A percentile compares a stretch with the other conserved stretches of the same genome.
These are phyloP conservation scores for Ailanthus altissimus DNA, from an alignment of 345 rosid species.

Conservation along the genomic window DNA sequence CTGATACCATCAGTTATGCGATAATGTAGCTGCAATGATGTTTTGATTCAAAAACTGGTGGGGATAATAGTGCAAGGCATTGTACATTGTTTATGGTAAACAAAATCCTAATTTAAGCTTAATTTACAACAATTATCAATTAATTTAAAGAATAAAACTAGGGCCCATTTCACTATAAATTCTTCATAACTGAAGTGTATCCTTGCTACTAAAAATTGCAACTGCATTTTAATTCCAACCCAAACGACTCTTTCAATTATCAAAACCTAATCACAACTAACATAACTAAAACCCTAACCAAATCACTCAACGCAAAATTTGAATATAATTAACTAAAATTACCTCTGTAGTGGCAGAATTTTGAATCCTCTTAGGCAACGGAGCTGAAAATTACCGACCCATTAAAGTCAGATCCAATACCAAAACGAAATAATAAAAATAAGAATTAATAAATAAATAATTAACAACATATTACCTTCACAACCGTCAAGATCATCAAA, in stretches of 20 bases:
- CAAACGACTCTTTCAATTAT: neutral
- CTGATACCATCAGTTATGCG: slow-evolving; percentile 29
- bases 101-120: neutral
- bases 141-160: neutral
- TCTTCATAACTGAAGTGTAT: neutral
- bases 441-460: neutral
- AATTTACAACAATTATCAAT: neutral
- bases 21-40: slow-evolving; percentile 37
- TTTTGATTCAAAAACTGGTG: slow-evolving; percentile 6
- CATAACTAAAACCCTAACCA: neutral
- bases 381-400: slow-evolving; percentile 21
- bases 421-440: neutral
- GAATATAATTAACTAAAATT: slow-evolving; percentile 2
- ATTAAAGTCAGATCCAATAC: neutral
- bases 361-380: slow-evolving; percentile 29
- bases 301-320: neutral
- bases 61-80: neutral
- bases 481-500: slow-evolving; percentile 19
- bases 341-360: slow-evolving; percentile 33
- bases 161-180: too few relatives aligned
- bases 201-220: neutral
- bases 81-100: neutral
- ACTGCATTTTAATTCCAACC: neutral
- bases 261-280: neutral
- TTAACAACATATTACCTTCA: slow-evolving; percentile 6